Conservation (phyloP, 179 eudicot species). For the Gypsophila paniculata region DNA sequence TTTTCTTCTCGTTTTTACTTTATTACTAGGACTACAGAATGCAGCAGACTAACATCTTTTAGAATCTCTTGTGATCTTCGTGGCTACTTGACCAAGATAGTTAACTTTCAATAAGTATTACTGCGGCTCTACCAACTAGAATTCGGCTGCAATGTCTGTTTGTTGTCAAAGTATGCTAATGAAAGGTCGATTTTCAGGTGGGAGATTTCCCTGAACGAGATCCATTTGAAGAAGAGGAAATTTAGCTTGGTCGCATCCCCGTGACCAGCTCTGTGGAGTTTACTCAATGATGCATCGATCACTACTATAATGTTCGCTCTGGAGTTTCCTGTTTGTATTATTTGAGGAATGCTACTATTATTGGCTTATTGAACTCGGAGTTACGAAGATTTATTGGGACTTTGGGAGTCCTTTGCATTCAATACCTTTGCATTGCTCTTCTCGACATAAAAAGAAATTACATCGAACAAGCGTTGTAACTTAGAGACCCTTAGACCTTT, state of each 20-base stretch:
- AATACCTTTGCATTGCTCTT: no score
- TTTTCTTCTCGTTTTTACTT: background rate
- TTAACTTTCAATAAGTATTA: background rate
- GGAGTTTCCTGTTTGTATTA: background rate
- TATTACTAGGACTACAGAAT: background rate
- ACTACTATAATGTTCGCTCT: background rate
- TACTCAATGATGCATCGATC: background rate
- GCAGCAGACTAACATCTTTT: background rate
- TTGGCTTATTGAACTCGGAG: background rate
- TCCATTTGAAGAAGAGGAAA: slow-evolving; percentile 81
- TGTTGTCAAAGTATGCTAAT: background rate
- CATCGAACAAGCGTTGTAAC: no score
- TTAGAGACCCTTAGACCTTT: no score
- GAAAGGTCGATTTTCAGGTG: slow-evolving; percentile 41
- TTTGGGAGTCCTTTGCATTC: no score
- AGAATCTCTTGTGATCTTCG: background rate
- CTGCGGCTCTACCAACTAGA: background rate
- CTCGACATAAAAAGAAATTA: no score
- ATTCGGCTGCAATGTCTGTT: background rate
- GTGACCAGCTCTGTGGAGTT: background rate
- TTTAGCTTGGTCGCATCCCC: slow-evolving; percentile 24
- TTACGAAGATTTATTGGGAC: no score
- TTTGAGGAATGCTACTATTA: background rate
- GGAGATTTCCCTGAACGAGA: slow-evolving; percentile 86
- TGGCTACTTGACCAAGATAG: background rate